Base-by-base conservation (phyloP, 306 rosid genomes). In the Mimosa bimucronata region DNA sequence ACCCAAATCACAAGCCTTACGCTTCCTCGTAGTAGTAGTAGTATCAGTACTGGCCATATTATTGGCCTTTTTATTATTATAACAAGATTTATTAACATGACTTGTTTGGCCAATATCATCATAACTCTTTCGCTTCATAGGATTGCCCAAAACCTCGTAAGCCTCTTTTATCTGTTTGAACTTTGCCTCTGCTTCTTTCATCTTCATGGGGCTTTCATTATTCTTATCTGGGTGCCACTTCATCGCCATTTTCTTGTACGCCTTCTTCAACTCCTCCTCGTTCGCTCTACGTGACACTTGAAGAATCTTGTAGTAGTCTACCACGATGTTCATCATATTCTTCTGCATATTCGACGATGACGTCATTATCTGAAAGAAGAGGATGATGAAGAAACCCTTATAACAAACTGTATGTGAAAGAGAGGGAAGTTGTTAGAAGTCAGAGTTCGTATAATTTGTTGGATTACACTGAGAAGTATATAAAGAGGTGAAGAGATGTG, bases 201-300 rank as follows among this genome's bases (percentile, higher is more conserved):
- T 82, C 25, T 74, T 71, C 46, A 37, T 57, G 1, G n/a, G 29
- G 28, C 73, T 60, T 8, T 77, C 74, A 0, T 77, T 48, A 45
- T 77, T 77, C 79, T 77, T 82, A 5, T 82, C 82, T 6, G 85
- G 85, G 44, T 82, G 85, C 82, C 82, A 82, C 26, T 72, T 71
- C 79, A 77, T 82, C 21, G 85, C 85, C 50, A 77, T 2, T 31
- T 30, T 72, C 68, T 34, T 77, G 57, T 77, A 82, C 1, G 82
- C 85, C 65, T 48, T 72, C 85, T 66, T 82, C 30, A 82, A 38
- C 15, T 82, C 85, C 3, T 72, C 75, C 7, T 77, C 75, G 0
- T 73, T 77, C 2, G 85, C 85, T 45, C 53, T 65, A 0, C 75
- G 67, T 18, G 66, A 61, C 42, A 82, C 85, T 29, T 82, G 61